Evolutionary conservation across 2,329 filamentous ascomycete genomes (phyloP).

Genomic region (Macroventuria anomochaeta): DNA sequence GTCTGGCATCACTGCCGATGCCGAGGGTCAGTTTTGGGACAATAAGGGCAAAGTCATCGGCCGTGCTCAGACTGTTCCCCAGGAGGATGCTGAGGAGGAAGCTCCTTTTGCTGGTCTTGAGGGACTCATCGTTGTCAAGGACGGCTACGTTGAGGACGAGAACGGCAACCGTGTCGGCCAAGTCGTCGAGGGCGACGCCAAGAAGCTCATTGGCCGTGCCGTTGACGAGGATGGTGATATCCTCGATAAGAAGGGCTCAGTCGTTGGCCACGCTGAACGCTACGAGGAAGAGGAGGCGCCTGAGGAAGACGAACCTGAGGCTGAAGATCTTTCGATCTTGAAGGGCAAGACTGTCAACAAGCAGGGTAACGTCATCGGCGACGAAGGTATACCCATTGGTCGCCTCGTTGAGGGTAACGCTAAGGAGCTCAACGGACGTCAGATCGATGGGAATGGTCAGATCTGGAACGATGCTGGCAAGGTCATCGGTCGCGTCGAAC

Average conservation of each 20-base stretch:
- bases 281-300: constrained; percentile 67
- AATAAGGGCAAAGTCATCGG: constrained; percentile 61
- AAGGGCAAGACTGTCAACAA: constrained; percentile 58
- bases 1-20: constrained; percentile 53
- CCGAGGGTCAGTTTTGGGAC: constrained; percentile 61
- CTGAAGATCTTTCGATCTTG: constrained; percentile 55
- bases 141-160: constrained; percentile 58
- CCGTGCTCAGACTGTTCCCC: constrained; percentile 55
- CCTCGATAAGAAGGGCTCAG: constrained; percentile 60
- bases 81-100: constrained; percentile 57
- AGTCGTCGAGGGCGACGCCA: constrained; percentile 58
- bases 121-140: constrained; percentile 58
- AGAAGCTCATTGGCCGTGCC: constrained; percentile 58
- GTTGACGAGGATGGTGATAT: constrained; percentile 62
- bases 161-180: constrained; percentile 58
- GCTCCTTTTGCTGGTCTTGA: constrained; percentile 59
- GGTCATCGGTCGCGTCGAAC: constrained; percentile 70
- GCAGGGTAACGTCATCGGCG: constrained; percentile 58
- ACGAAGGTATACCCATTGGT: constrained; percentile 61
- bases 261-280: constrained; percentile 60
- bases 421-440: constrained; percentile 68
- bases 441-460: constrained; percentile 74
- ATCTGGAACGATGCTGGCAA: constrained; percentile 76
- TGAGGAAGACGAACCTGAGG: constrained; percentile 49
- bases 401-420: constrained; percentile 71